Conservation (phyloP, 2,329 filamentous ascomycete genomes). For the Phyllosticta citrichinensis region DNA sequence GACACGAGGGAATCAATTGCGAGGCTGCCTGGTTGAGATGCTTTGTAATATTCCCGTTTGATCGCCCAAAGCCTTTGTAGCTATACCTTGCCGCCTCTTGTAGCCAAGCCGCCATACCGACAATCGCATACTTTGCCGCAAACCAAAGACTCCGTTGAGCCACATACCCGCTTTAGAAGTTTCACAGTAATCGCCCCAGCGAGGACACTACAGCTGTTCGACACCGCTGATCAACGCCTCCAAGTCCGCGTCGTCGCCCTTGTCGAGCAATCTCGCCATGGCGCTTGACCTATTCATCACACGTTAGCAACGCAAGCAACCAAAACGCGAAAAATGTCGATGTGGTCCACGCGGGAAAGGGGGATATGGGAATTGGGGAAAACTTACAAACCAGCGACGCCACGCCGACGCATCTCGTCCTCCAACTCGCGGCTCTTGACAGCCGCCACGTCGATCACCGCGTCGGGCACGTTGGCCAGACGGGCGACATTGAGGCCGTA, state of each 20-base stretch:
- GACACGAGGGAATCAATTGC: no score
- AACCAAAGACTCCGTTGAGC: no score
- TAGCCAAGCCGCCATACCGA: no score
- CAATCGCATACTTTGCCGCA: no score
- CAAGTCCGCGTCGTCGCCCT: slow-evolving; percentile 12
- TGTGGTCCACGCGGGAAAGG: no score
- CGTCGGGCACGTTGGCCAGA: slow-evolving; percentile 67
- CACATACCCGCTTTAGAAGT: no score
- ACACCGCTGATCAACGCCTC: slow-evolving; percentile 8
- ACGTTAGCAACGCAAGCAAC: neutral
- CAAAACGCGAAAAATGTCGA: no score
- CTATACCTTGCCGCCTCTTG: no score
- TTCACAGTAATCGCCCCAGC: neutral
- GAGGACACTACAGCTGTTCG: slow-evolving; percentile 3
- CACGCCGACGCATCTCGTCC: slow-evolving; percentile 37
- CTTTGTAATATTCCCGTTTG: no score
- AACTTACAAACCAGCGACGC: slow-evolving; percentile 5
- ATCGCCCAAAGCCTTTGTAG: no score
- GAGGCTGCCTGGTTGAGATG: no score
- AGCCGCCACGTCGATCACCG: slow-evolving; percentile 70
- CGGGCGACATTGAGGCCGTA: slow-evolving; percentile 92
- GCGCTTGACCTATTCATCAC: neutral
- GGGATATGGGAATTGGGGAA: neutral
- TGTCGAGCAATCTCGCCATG: slow-evolving; percentile 3
- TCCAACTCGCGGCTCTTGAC: slow-evolving; percentile 74